Base-by-base conservation (phyloP, 1,139 yeast species). In the Starmera stellimalicola region DNA sequence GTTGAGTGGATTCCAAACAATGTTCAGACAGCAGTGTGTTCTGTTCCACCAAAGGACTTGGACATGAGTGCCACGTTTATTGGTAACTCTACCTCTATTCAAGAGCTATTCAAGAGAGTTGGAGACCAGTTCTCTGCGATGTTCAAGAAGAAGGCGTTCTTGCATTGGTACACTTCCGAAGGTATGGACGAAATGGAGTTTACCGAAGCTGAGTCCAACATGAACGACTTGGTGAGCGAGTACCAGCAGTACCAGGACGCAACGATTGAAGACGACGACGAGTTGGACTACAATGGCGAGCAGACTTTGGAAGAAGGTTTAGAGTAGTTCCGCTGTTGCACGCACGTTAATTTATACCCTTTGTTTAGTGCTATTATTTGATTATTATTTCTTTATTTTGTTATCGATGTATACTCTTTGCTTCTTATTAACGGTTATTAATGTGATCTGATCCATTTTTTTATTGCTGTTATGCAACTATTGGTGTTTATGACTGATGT, bases 1-100 rank as follows among this genome's bases (percentile, higher is more conserved):
- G 98, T 88, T 47, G 97, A 91, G 65, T 88, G 98, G 98, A 88
- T 96, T 65, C 98, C 98, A 53, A 91, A 97, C 39, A 96, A 96
- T 44, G 91, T 88, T 77, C 91, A 88, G 75, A 87, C 91, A 57
- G 98, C 97, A 68, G 88, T 88, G 55, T 91, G 97, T 65, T 87
- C 97, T 40, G 87, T 93, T 46, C 85, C 85, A 49, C 88, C 88
- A 42, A 73, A 75, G 37, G 85, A 83, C 41, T 83, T 94, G 41
- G 95, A 88, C 59, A 72, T 88, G 57, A 94, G 97, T 33, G 76
- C 85, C 55, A 95, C 91, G 40, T 78, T 78, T 62, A 84, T 97
- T 63, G 96, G 96, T 44, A 91, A 91, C 66, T 88, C 97, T 41
- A 88, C 97, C 40, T 95, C 97, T 33, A 91, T 88, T 58, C 93